Evolutionary conservation across 805 yeast species (phyloP).

Genomic region (Suhomyces sp.): DNA sequence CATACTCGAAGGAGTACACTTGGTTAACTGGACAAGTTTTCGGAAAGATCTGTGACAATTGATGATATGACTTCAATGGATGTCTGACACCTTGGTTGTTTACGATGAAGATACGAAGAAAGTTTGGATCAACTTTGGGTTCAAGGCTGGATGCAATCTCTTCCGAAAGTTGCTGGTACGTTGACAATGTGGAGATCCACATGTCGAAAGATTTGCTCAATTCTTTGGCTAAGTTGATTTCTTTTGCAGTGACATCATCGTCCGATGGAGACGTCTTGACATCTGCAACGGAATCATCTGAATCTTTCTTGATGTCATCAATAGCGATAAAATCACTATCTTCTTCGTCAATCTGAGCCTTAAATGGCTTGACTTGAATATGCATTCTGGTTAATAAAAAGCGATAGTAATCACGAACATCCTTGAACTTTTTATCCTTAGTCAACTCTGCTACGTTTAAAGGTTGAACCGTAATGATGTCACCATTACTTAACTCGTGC

Average conservation of each 20-base stretch:
- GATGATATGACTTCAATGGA: slow-evolving; percentile 38
- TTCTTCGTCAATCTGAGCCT: slow-evolving; percentile 44
- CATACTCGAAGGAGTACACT: slow-evolving; percentile 59
- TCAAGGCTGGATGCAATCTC: slow-evolving; percentile 53
- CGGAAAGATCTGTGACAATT: slow-evolving; percentile 41
- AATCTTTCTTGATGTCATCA: background rate
- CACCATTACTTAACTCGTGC: slow-evolving; percentile 65
- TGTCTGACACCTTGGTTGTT: slow-evolving; percentile 55
- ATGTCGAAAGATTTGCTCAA: slow-evolving; percentile 44
- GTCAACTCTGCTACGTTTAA: slow-evolving; percentile 22
- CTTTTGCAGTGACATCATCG: slow-evolving; percentile 13
- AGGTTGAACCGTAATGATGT: slow-evolving; percentile 48
- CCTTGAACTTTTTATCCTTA: slow-evolving; percentile 16
- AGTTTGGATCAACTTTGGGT: slow-evolving; percentile 50
- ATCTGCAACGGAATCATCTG: slow-evolving; percentile 12
- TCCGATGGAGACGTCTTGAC: slow-evolving; percentile 5
- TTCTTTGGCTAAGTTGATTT: slow-evolving; percentile 18
- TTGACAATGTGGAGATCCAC: slow-evolving; percentile 64
- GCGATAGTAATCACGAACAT: slow-evolving; percentile 46
- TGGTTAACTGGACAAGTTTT: slow-evolving; percentile 45
- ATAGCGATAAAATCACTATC: slow-evolving; percentile 46
- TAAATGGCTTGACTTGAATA: slow-evolving; percentile 48
- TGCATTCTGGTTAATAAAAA: slow-evolving; percentile 61
- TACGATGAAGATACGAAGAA: slow-evolving; percentile 64
- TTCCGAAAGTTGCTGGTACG: slow-evolving; percentile 59